Percentiles rank a stretch among this genome's conserved stretches.
Conservation (phyloP, 805 yeast genomes). For the Metschnikowia reukaufii region DNA sequence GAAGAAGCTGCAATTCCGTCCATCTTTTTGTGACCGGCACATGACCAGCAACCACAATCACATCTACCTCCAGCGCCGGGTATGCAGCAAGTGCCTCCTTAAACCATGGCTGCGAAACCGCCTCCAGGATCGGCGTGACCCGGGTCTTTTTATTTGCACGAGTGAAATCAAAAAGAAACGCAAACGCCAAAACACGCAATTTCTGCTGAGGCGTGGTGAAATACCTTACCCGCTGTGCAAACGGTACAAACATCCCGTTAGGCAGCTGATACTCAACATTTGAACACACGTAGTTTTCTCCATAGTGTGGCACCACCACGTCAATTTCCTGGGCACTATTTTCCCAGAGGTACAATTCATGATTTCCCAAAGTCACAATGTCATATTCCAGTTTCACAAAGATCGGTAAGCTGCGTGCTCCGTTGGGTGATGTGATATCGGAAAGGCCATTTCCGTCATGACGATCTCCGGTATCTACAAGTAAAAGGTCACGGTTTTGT, state of each 20-base stretch:
- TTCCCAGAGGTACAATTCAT: constrained; percentile 74
- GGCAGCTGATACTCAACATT: constrained; percentile 57
- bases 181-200: constrained; percentile 61
- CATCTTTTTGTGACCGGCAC: constrained; percentile 59
- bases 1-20: constrained; percentile 52
- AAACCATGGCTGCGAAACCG: constrained; percentile 67
- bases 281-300: constrained; percentile 65
- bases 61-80: constrained; percentile 50
- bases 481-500: constrained; percentile 59
- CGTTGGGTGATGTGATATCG: constrained; percentile 77
- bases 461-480: constrained; percentile 89
- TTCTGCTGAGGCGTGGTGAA: constrained; percentile 60
- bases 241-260: constrained; percentile 37
- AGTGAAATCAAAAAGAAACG: constrained; percentile 76
- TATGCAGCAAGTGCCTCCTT: constrained; percentile 35
- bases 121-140: constrained; percentile 61
- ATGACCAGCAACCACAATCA: constrained; percentile 75
- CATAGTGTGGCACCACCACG: constrained; percentile 54
- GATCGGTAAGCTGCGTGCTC: constrained; percentile 57
- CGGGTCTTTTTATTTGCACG: constrained; percentile 57
- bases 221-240: constrained; percentile 67
- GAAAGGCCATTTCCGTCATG: constrained; percentile 93
- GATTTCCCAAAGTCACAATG: constrained; percentile 83
- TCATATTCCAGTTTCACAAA: constrained; percentile 71
- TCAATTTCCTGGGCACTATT: constrained; percentile 67